Conservation (phyloP, 176 grass and related monocot genomes). For the Ampelocalamus luodianensis region DNA sequence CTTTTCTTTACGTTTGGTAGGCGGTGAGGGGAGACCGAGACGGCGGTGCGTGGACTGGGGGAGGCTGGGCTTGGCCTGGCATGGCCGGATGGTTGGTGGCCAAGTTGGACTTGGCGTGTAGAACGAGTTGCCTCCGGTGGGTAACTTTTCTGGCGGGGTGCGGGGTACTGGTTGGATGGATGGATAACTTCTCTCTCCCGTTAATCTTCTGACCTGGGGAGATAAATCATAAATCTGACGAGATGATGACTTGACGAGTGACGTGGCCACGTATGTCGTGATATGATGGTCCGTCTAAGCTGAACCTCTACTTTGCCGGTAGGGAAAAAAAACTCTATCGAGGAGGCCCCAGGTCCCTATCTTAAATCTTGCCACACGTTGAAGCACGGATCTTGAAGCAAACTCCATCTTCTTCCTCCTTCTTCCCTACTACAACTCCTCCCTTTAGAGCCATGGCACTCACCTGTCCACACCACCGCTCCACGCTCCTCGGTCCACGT, state of each 20-base stretch:
- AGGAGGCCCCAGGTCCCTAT: no score
- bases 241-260: background rate
- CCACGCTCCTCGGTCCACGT: no score
- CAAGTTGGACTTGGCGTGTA: conserved; percentile 41
- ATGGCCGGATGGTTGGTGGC: conserved; percentile 29
- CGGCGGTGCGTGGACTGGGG: conserved; percentile 14
- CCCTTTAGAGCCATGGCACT: no score
- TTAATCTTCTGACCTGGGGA: background rate
- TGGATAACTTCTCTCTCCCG: conserved; percentile 5
- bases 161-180: background rate
- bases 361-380: no score
- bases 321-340: no score
- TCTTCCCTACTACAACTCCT: no score
- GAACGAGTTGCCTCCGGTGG: background rate
- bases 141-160: background rate
- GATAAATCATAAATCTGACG: background rate
- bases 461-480: no score
- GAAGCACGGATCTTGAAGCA: no score
- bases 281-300: background rate
- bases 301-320: no score
- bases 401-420: no score
- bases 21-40: no score
- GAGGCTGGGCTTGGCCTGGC: background rate
- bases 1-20: conserved; percentile 14
- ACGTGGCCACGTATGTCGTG: background rate